Percentiles rank a stretch among this genome's conserved stretches.
These are phyloP conservation scores for Meyerozyma guilliermondii DNA, from an alignment of 1,139 yeast genomes.

Conservation along the genomic window DNA sequence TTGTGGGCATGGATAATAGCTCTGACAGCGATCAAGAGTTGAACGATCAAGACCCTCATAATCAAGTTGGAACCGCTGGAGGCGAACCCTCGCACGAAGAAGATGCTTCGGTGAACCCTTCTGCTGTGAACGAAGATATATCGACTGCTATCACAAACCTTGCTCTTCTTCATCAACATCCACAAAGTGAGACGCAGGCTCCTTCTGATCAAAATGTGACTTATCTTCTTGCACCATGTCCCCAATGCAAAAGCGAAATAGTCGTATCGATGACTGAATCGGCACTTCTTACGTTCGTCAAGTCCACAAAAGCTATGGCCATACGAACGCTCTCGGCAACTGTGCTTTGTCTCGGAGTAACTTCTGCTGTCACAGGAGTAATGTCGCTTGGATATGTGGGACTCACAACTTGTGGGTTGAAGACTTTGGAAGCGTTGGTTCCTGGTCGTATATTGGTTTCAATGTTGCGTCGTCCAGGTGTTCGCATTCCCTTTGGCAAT, in stretches of 20 bases:
- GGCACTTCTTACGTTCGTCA: slow-evolving; percentile 18
- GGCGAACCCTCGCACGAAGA: not conserved
- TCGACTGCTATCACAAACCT: not conserved
- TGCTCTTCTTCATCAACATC: not conserved
- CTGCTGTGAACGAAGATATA: not conserved
- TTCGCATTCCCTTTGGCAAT: slow-evolving; percentile 2
- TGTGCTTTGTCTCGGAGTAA: slow-evolving; percentile 30
- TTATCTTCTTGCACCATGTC: slow-evolving; percentile 32
- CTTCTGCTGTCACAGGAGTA: slow-evolving; percentile 40
- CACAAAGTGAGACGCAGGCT: not conserved
- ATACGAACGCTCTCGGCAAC: slow-evolving; percentile 25
- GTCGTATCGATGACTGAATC: slow-evolving; percentile 31
- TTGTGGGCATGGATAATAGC: not conserved
- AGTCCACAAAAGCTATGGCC: slow-evolving; percentile 17
- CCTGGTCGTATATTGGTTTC: slow-evolving; percentile 32
- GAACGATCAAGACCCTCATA: too few species aligned
- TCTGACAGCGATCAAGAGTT: not conserved
- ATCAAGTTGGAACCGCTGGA: too few species aligned
- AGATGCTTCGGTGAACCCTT: not conserved
- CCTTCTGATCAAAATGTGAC: slow-evolving; percentile 6
- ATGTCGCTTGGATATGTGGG: slow-evolving; percentile 40
- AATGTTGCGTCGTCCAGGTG: slow-evolving; percentile 18
- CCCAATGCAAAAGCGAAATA: slow-evolving; percentile 40
- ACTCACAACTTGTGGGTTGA: slow-evolving; percentile 36
- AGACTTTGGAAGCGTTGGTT: slow-evolving; percentile 33